Conservation (phyloP, 2,329 filamentous ascomycete genomes). For the Orbilia quercus region DNA sequence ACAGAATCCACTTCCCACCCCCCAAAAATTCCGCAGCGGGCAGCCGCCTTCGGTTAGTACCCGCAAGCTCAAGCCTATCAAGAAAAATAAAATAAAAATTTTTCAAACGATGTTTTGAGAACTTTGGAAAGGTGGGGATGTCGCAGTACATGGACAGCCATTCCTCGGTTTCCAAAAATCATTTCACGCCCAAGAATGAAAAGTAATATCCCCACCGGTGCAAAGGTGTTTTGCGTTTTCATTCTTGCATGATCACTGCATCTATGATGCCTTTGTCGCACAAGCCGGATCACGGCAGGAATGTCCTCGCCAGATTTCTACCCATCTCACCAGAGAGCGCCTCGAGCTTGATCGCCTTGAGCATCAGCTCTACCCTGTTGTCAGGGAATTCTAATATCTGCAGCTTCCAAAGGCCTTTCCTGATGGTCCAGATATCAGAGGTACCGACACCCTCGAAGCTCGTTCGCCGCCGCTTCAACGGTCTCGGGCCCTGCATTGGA, state of each 20-base stretch:
- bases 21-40: conserved; percentile 37
- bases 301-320: conserved; percentile 45
- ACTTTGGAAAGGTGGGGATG: conserved; percentile 31
- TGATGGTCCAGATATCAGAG: conserved; percentile 46
- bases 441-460: conserved; percentile 33
- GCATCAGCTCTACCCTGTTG: conserved; percentile 46
- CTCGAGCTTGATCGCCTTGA: conserved; percentile 50
- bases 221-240: conserved; percentile 32
- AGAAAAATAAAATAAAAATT: conserved; percentile 31
- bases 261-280: conserved; percentile 42
- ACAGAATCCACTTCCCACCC: conserved; percentile 18
- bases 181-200: conserved; percentile 5
- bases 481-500: conserved; percentile 49
- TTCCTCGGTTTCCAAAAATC: conserved; percentile 30
- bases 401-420: conserved; percentile 51
- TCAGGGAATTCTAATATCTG: conserved; percentile 53
- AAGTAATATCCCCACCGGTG: conserved; percentile 21
- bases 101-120: conserved; percentile 27
- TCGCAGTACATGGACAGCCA: conserved; percentile 8
- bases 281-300: conserved; percentile 53
- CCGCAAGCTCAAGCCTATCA: conserved; percentile 15
- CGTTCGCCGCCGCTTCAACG: conserved; percentile 44
- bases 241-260: conserved; percentile 50
- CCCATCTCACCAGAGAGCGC: conserved; percentile 47
- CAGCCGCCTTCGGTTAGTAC: conserved; percentile 54